These are phyloP conservation scores for Aureobasidium sp. DNA, from an alignment of 2,329 filamentous ascomycete genomes.

Conservation along the genomic window DNA sequence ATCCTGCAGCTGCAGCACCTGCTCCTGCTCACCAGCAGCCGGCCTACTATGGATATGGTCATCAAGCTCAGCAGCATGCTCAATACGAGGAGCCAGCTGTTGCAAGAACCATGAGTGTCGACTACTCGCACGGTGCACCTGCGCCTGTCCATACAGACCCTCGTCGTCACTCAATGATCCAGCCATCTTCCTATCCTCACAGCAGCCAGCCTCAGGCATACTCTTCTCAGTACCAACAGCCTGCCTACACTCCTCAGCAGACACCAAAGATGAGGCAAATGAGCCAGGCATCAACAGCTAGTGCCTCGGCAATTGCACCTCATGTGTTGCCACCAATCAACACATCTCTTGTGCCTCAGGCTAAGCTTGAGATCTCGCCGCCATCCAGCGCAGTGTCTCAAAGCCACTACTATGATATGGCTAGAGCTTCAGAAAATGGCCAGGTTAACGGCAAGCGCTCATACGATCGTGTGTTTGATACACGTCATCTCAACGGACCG, in stretches of 20 bases:
- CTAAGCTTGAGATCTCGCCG: slow-evolving; percentile 39
- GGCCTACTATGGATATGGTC: slow-evolving; percentile 35
- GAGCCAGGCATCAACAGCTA: slow-evolving; percentile 18
- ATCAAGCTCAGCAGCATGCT: slow-evolving; percentile 27
- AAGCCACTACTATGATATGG: slow-evolving; percentile 16
- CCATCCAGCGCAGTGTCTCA: slow-evolving; percentile 35
- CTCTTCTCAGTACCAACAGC: slow-evolving; percentile 30
- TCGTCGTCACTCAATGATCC: slow-evolving; percentile 36
- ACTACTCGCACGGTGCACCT: slow-evolving; percentile 26
- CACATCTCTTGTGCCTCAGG: slow-evolving; percentile 29
- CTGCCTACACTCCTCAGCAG: slow-evolving; percentile 24
- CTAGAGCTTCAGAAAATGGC: slow-evolving; percentile 20
- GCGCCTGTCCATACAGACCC: slow-evolving; percentile 30
- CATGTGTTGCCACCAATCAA: slow-evolving; percentile 39
- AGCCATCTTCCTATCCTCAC: slow-evolving; percentile 28
- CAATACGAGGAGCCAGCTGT: slow-evolving; percentile 33
- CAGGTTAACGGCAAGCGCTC: slow-evolving; percentile 38
- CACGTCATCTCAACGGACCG: slow-evolving; percentile 36
- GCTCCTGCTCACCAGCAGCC: slow-evolving; percentile 28
- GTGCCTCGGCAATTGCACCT: slow-evolving; percentile 18
- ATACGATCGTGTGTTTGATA: slow-evolving; percentile 41
- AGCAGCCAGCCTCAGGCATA: slow-evolving; percentile 26
- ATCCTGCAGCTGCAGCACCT: slow-evolving; percentile 24
- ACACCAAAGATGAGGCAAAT: slow-evolving; percentile 21
- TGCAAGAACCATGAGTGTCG: slow-evolving; percentile 34